Percentiles rank a stretch among this genome's conserved stretches.
Evolutionary conservation across 352 stramenopile genomes (phyloP).

Genomic region (Elongisporangium senticosum): DNA sequence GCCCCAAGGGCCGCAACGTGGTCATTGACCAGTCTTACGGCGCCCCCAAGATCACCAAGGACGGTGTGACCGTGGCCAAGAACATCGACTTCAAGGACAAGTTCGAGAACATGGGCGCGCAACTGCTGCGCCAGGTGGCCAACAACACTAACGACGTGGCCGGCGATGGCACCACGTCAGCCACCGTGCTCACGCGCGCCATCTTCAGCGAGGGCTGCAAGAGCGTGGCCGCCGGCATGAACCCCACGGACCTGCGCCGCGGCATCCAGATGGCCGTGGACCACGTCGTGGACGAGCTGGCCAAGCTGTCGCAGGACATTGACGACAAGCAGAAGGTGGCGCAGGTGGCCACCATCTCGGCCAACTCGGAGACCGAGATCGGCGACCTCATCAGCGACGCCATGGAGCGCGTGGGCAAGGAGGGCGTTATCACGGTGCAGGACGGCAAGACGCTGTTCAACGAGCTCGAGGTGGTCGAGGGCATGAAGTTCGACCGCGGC

Average conservation of each 20-base stretch:
- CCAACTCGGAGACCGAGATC: conserved; percentile 98
- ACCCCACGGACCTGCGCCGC: conserved; percentile 98
- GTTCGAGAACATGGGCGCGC: conserved; percentile 75
- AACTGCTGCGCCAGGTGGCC: conserved; percentile 76
- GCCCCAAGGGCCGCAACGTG: conserved; percentile 99
- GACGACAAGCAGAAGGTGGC: conserved; percentile 98
- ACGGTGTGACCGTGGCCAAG: conserved; percentile 68
- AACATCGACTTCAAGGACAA: conserved; percentile 79
- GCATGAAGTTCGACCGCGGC: conserved; percentile 99
- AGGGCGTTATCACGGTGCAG: conserved; percentile 98
- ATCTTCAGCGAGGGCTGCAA: conserved; percentile 99
- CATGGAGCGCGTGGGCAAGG: conserved; percentile 99
- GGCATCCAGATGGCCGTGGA: conserved; percentile 98
- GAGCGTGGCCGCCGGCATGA: conserved; percentile 98
- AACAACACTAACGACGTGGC: conserved; percentile 99
- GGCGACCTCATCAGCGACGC: conserved; percentile 97
- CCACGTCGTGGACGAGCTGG: conserved; percentile 93
- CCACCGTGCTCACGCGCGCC: conserved; percentile 97
- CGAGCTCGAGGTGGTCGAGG: conserved; percentile 99
- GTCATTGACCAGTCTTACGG: conserved; percentile 97
- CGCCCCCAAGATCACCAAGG: conserved; percentile 78
- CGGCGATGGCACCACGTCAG: conserved; percentile 99
- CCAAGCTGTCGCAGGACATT: conserved; percentile 96
- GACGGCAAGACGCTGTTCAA: conserved; percentile 99
- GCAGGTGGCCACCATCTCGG: conserved; percentile 99